A percentile compares a stretch with the other conserved stretches of the same genome.
Evolutionary conservation across 306 rosid species (phyloP).

Genomic region (Acacia crassicarpa): DNA sequence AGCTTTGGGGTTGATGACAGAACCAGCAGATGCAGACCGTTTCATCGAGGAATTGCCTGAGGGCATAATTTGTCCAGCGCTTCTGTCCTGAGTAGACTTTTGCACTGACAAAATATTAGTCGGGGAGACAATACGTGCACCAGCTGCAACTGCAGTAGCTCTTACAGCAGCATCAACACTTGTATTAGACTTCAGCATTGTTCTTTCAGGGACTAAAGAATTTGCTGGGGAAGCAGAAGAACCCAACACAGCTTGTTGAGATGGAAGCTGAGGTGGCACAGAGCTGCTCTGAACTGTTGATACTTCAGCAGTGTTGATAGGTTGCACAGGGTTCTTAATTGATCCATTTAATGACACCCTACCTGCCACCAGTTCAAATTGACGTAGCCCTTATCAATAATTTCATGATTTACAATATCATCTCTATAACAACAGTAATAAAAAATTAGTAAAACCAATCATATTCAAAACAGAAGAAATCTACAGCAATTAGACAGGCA

Average conservation of each 20-base stretch:
- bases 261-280: slow-evolving; percentile 39
- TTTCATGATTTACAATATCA: not conserved
- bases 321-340: slow-evolving; percentile 39
- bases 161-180: slow-evolving; percentile 44
- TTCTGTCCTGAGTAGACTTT: slow-evolving; percentile 60
- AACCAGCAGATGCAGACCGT: slow-evolving; percentile 32
- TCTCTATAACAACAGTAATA: not conserved
- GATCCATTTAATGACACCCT: slow-evolving; percentile 34
- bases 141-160: slow-evolving; percentile 65
- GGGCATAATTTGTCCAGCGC: slow-evolving; percentile 46
- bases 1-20: slow-evolving; percentile 40
- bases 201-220: slow-evolving; percentile 46
- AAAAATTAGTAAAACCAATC: slow-evolving; percentile 6
- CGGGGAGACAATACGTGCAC: slow-evolving; percentile 62
- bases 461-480: slow-evolving; percentile 3
- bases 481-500: not conserved
- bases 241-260: slow-evolving; percentile 44
- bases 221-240: slow-evolving; percentile 43
- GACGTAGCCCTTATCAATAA: not conserved
- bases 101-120: slow-evolving; percentile 53
- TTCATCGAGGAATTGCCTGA: slow-evolving; percentile 41
- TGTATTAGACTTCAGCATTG: slow-evolving; percentile 40
- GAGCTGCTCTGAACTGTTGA: slow-evolving; percentile 23
- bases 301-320: slow-evolving; percentile 37
- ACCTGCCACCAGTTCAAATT: slow-evolving; percentile 34